Conservation (phyloP, 2,329 filamentous ascomycete species). For the Ophiostoma sp. region DNA sequence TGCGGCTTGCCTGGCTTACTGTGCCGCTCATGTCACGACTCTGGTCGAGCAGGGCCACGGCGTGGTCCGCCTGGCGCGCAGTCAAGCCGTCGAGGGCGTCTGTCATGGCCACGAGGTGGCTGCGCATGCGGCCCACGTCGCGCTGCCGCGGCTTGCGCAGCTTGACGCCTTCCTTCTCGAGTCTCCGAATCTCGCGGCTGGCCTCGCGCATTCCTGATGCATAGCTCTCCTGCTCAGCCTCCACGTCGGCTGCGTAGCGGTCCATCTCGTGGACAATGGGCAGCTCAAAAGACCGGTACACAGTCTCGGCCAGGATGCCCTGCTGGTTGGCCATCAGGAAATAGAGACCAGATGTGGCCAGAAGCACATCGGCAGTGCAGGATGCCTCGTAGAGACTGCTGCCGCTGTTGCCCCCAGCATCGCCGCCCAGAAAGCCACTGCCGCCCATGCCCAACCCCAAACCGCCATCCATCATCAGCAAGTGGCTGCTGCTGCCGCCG, state of each 20-base stretch:
- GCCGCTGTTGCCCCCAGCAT: slow-evolving; percentile 36
- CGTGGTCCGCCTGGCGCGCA: slow-evolving; percentile 54
- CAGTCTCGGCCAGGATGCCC: slow-evolving; percentile 63
- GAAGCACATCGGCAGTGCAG: slow-evolving; percentile 59
- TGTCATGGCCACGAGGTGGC: slow-evolving; percentile 60
- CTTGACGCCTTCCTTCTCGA: slow-evolving; percentile 61
- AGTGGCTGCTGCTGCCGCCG: slow-evolving; percentile 28
- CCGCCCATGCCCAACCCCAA: slow-evolving; percentile 29
- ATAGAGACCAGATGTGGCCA: slow-evolving; percentile 60
- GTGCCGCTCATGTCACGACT: slow-evolving; percentile 59
- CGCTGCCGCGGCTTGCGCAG: slow-evolving; percentile 52
- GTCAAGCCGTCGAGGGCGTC: slow-evolving; percentile 58
- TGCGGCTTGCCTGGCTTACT: slow-evolving; percentile 61
- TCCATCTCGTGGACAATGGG: slow-evolving; percentile 65
- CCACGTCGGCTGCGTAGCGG: slow-evolving; percentile 57
- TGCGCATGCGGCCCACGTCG: slow-evolving; percentile 57
- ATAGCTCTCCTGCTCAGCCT: slow-evolving; percentile 60
- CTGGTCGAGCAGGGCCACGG: slow-evolving; percentile 55
- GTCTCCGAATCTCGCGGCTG: slow-evolving; percentile 55
- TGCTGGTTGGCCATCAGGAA: slow-evolving; percentile 65
- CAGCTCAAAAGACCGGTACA: slow-evolving; percentile 63
- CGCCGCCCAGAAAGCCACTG: slow-evolving; percentile 41
- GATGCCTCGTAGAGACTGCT: slow-evolving; percentile 34
- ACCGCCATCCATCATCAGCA: slow-evolving; percentile 29
- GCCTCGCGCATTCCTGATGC: slow-evolving; percentile 50